These are phyloP conservation scores for Aureobasidium mangrovei DNA, from an alignment of 2,329 filamentous ascomycete species.

Conservation along the genomic window DNA sequence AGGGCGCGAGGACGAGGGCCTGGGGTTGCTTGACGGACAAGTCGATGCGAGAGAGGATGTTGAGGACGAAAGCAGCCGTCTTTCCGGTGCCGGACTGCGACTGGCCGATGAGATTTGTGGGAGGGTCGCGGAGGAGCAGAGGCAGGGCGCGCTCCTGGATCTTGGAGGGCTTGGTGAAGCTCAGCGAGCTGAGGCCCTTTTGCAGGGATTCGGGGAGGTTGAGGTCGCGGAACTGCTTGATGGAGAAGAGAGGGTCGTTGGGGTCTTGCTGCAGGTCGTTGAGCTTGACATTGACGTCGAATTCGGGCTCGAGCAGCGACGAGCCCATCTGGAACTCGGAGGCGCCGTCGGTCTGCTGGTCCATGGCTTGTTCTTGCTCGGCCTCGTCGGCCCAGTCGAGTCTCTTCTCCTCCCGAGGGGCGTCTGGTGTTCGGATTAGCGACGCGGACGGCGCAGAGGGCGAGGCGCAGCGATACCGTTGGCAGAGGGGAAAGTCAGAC, in stretches of 20 bases:
- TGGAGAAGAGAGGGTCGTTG: constrained; percentile 79
- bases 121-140: constrained; percentile 77
- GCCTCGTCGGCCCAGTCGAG: constrained; percentile 30
- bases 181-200: constrained; percentile 68
- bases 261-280: constrained; percentile 81
- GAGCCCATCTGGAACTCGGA: constrained; percentile 31
- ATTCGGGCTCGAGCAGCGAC: constrained; percentile 58
- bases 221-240: constrained; percentile 74
- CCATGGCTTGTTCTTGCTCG: constrained; percentile 10
- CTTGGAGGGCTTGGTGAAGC: constrained; percentile 92
- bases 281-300: constrained; percentile 86
- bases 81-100: constrained; percentile 99
- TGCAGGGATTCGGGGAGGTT: constrained; percentile 69
- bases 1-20: constrained; percentile 81
- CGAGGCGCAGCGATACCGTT: neutral
- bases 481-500: constrained; percentile 20
- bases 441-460: neutral
- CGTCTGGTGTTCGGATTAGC: neutral
- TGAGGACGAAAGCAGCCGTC: constrained; percentile 91
- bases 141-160: constrained; percentile 94
- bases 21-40: constrained; percentile 64
- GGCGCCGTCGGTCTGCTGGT: constrained; percentile 35
- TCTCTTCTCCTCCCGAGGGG: constrained; percentile 13
- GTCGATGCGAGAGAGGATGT: constrained; percentile 80
- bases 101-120: constrained; percentile 90